phyloP scores from a whole-genome alignment of 257 asterid genomes.

The Apocynum venetum region DNA sequence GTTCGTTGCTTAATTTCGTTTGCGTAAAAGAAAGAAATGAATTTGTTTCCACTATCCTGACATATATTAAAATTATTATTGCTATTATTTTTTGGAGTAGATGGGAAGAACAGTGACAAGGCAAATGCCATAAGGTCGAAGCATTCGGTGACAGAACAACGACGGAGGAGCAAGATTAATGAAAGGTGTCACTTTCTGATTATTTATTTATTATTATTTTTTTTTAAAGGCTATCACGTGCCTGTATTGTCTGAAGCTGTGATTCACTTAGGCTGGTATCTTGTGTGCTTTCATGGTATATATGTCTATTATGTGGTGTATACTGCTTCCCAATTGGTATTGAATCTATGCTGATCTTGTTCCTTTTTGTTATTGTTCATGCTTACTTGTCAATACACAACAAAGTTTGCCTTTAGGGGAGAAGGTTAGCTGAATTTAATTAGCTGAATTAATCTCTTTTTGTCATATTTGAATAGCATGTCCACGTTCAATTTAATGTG shows the following conservation, averaged over 20 bases:
- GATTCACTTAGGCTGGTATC: background rate
- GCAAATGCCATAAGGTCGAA: conserved; percentile 37
- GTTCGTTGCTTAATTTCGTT: background rate
- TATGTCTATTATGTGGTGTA: background rate
- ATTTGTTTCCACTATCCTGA: background rate
- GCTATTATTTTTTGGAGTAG: conserved; percentile 11
- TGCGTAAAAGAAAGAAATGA: background rate
- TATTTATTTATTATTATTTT: background rate
- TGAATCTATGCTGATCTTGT: background rate
- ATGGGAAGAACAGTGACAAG: conserved; percentile 38
- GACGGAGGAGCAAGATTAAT: conserved; percentile 39
- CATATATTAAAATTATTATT: too few relatives aligned
- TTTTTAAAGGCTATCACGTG: background rate
- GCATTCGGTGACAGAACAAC: conserved; percentile 44
- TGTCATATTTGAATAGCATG: background rate
- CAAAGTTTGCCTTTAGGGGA: background rate
- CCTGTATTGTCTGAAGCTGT: background rate
- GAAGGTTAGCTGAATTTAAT: background rate
- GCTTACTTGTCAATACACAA: background rate
- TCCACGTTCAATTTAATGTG: background rate
- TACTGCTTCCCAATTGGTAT: background rate
- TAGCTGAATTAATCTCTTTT: background rate
- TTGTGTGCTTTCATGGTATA: background rate
- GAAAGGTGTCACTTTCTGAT: conserved; percentile 27
- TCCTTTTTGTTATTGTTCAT: background rate